Evolutionary conservation across 495 filamentous ascomycete genomes (phyloP), one percentile per base, ranked within the genome.

Genomic region (Aspergillus egyptiacus): DNA sequence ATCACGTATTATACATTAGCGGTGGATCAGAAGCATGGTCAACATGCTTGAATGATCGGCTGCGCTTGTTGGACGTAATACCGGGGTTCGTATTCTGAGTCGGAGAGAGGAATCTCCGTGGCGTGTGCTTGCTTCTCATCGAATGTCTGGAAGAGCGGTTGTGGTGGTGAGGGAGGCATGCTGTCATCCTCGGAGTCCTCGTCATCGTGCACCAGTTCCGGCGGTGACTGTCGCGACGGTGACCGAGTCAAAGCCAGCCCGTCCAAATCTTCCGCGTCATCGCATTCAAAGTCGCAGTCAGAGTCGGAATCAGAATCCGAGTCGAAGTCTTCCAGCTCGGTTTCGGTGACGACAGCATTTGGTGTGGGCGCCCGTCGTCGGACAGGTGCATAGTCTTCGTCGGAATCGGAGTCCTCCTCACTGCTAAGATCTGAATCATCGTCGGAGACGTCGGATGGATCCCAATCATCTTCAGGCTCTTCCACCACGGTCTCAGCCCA

Each of bases 81-180:
- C 59, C 75, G 74, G 45, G 79, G 64, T 39, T 80, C 80, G 62
- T 83, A 80, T 56, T 69, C 68, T 32, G 64, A 56, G 39, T 52
- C 57, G n/a, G 65, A 48, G 53, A 75, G 59, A 10, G 71, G 49
- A 62, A 76, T 75, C 40, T 74, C 66, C 50, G 75, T 74, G 39
- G 73, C 66, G 58, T 81, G 71, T 46, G 70, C 54, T 65, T 80
- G 67, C 72, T 91, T 87, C 55, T 85, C 78, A 31, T 83, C 74
- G 62, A 91, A 87, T 30, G 81, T 70, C 53, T 85, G 77, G 44
- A 89, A 71, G 2, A 80, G 74, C 4, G 70, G 66, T 56, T 77
- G 68, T 46, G 84, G 85, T 38, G 91, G 91, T 45, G 91, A 95
- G n/a, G 86, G 82, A 25, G 91, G 90, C 76, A 87, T 86, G 23